These are phyloP conservation scores for Escallonia herrerae DNA, from an alignment of 129 eudicot genomes.

Conservation along the genomic window DNA sequence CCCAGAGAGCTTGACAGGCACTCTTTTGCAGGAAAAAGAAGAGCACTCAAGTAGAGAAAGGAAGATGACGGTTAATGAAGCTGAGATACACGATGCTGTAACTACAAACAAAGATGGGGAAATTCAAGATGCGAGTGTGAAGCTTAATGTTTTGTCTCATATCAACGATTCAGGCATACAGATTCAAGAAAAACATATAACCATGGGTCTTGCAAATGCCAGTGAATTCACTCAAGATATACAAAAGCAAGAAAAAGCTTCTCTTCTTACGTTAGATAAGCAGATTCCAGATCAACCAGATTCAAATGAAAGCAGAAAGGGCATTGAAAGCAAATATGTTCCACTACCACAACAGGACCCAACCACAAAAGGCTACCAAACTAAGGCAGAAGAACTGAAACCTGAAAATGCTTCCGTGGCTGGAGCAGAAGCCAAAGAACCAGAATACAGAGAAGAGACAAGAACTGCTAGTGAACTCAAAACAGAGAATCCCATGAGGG, in stretches of 20 bases:
- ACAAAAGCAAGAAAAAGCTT: constrained; percentile 11
- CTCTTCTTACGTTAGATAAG: constrained; percentile 9
- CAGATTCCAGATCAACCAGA: constrained; percentile 12
- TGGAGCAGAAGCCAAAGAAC: constrained; percentile 24
- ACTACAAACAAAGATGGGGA: constrained; percentile 15
- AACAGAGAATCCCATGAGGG: constrained; percentile 17
- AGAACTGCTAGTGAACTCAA: constrained; percentile 13
- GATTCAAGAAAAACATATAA: constrained; percentile 12
- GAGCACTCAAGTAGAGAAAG: constrained; percentile 6
- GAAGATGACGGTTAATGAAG: constrained; percentile 13
- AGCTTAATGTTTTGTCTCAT: constrained; percentile 8
- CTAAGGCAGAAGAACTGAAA: constrained; percentile 15
- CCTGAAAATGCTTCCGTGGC: constrained; percentile 12
- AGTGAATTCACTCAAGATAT: constrained; percentile 14
- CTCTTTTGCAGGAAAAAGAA: constrained; percentile 27
- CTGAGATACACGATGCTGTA: constrained; percentile 12
- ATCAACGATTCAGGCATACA: constrained; percentile 9
- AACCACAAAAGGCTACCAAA: constrained; percentile 7
- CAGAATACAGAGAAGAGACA: constrained; percentile 16
- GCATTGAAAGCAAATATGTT: constrained; percentile 11
- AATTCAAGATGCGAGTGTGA: neutral
- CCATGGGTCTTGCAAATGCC: constrained; percentile 13
- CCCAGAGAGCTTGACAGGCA: neutral
- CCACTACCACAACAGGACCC: constrained; percentile 17
- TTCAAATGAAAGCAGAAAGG: constrained; percentile 20